A percentile compares a stretch with the other conserved stretches of the same genome.
These are phyloP conservation scores for Ceratobasidium sp. DNA, from an alignment of 1,284 basidiomycete genomes.

Conservation along the genomic window DNA sequence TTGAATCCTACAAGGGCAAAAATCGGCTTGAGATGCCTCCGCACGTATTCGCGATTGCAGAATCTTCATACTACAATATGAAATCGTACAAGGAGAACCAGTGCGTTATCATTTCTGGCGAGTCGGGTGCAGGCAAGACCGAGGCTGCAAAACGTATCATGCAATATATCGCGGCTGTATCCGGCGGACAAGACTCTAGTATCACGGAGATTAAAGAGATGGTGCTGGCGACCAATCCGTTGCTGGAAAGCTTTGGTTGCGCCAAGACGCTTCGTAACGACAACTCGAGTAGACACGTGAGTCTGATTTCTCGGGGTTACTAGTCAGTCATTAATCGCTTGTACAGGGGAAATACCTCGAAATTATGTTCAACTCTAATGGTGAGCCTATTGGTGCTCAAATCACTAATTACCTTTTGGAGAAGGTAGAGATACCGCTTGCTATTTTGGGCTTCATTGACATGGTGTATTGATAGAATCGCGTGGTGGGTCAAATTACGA, in stretches of 20 bases:
- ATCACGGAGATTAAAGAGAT: conserved; percentile 99
- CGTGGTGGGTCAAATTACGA: conserved; percentile 95
- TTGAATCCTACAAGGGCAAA: conserved; percentile 93
- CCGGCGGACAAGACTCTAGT: conserved; percentile 82
- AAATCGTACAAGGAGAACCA: conserved; percentile 99
- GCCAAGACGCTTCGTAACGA: conserved; percentile 99
- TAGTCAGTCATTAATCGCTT: not conserved
- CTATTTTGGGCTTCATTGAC: not conserved
- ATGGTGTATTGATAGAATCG: conserved; percentile 64
- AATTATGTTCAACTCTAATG: conserved; percentile 96
- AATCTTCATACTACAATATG: conserved; percentile 99
- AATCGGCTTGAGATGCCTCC: conserved; percentile 98
- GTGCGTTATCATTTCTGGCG: conserved; percentile 99
- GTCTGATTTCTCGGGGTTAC: conserved; percentile 53
- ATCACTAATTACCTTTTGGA: conserved; percentile 99
- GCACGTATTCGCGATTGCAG: conserved; percentile 97
- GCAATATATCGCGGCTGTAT: conserved; percentile 99
- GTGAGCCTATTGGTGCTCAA: conserved; percentile 95
- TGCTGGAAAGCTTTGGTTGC: conserved; percentile 98
- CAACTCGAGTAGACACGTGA: conserved; percentile 96
- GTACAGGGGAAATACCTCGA: conserved; percentile 96
- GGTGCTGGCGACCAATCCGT: conserved; percentile 99
- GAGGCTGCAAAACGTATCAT: conserved; percentile 99
- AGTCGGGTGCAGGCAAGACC: conserved; percentile 97
- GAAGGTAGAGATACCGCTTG: conserved; percentile 63